These are phyloP conservation scores for Nevesoporus exiguus DNA, from an alignment of 768 basidiomycete species.

Conservation along the genomic window DNA sequence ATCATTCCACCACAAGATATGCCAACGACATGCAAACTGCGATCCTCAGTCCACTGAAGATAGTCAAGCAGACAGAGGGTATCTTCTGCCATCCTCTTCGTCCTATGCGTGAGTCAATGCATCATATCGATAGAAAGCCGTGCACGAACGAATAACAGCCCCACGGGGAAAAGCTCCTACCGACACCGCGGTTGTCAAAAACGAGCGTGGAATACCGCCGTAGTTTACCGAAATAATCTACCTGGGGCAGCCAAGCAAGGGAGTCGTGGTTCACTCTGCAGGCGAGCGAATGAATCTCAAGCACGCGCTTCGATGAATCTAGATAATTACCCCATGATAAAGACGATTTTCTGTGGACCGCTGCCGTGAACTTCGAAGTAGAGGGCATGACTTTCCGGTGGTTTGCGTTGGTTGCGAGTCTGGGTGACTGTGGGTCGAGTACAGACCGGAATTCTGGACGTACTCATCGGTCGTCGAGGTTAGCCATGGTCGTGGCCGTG, in stretches of 20 bases:
- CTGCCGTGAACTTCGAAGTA: constrained; percentile 79
- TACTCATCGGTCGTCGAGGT: background rate
- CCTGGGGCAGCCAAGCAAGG: constrained; percentile 63
- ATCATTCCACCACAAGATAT: constrained; percentile 84
- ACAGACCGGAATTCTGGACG: constrained; percentile 37
- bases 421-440: constrained; percentile 60
- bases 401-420: constrained; percentile 42
- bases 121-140: background rate
- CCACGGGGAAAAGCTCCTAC: constrained; percentile 63
- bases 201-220: constrained; percentile 60
- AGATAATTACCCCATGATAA: constrained; percentile 67
- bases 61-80: constrained; percentile 62
- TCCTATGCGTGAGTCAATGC: constrained; percentile 38
- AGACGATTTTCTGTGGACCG: constrained; percentile 62
- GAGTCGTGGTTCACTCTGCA: constrained; percentile 56
- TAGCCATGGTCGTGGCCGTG: constrained; percentile 1
- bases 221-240: constrained; percentile 56
- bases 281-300: constrained; percentile 2
- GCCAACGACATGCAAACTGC: constrained; percentile 68
- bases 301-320: background rate
- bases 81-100: constrained; percentile 77
- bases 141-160: constrained; percentile 72
- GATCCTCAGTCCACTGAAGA: constrained; percentile 63
- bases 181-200: constrained; percentile 85
- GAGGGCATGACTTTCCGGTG: constrained; percentile 64